phyloP scores from a whole-genome alignment of 768 basidiomycete species.

The Termitomyces sp. region DNA sequence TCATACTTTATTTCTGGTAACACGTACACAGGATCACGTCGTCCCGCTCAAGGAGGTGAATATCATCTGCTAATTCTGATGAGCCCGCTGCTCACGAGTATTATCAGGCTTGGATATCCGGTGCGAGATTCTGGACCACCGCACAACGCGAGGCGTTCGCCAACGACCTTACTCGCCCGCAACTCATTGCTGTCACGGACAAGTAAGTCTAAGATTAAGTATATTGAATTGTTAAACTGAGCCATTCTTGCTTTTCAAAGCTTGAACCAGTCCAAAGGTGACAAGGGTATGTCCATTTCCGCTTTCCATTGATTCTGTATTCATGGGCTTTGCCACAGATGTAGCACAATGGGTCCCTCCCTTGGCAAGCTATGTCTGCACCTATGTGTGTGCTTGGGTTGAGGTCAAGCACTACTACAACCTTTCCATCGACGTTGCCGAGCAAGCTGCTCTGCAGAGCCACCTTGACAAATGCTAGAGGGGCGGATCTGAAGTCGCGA shows the following conservation, averaged over 20 bases:
- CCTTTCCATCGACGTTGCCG: slow-evolving; percentile 43
- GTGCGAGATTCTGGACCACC: slow-evolving; percentile 45
- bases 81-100: not conserved
- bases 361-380: slow-evolving; percentile 43
- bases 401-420: slow-evolving; percentile 45
- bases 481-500: not conserved
- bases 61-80: not conserved
- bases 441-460: slow-evolving; percentile 43
- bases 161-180: slow-evolving; percentile 51
- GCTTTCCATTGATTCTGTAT: not conserved
- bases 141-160: slow-evolving; percentile 48
- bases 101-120: slow-evolving; percentile 48
- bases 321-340: slow-evolving; percentile 23
- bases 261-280: slow-evolving; percentile 46
- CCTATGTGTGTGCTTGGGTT: slow-evolving; percentile 50
- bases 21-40: slow-evolving; percentile 39
- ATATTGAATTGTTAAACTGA: not conserved
- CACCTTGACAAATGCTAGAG: slow-evolving; percentile 21
- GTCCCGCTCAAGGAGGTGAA: slow-evolving; percentile 47
- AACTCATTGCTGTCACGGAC: slow-evolving; percentile 46
- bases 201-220: slow-evolving; percentile 19
- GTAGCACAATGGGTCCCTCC: slow-evolving; percentile 49
- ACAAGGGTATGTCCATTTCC: slow-evolving; percentile 26
- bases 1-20: not conserved
- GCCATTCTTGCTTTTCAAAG: slow-evolving; percentile 12